phyloP scores from a whole-genome alignment of 306 rosid species.

The Corylus avellana region DNA sequence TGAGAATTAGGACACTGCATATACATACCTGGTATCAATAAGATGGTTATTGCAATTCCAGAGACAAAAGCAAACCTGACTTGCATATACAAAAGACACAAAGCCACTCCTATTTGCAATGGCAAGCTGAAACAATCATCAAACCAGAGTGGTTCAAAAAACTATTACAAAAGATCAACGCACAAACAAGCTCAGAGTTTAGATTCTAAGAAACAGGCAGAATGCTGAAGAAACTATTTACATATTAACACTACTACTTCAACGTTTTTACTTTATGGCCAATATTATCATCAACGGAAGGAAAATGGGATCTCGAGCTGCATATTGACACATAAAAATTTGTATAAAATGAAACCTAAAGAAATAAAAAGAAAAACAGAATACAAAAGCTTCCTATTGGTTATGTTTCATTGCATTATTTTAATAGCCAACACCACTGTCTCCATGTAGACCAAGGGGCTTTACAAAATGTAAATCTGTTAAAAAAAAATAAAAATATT shows the following conservation, averaged over 20 bases:
- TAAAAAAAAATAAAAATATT: neutral
- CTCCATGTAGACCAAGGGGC: neutral
- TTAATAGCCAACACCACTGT: neutral
- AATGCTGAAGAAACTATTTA: neutral
- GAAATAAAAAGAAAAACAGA: neutral
- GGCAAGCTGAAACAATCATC: slow-evolving; percentile 78
- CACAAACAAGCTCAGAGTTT: slow-evolving; percentile 1
- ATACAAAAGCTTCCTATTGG: neutral
- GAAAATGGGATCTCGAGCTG: slow-evolving; percentile 4
- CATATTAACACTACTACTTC: neutral
- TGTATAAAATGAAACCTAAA: neutral
- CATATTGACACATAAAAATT: neutral
- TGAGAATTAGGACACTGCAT: neutral
- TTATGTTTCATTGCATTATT: neutral
- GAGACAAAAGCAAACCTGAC: slow-evolving; percentile 92
- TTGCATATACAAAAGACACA: slow-evolving; percentile 83
- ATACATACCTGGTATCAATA: slow-evolving; percentile 86
- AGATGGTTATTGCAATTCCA: slow-evolving; percentile 82
- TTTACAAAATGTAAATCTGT: neutral
- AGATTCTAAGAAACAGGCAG: neutral
- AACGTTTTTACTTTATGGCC: neutral
- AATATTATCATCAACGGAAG: neutral
- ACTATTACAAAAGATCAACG: slow-evolving; percentile 8
- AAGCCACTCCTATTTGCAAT: slow-evolving; percentile 90
- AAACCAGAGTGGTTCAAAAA: slow-evolving; percentile 23